Base-by-base conservation (phyloP, 2,329 filamentous ascomycete genomes). In the Cyclaneusma minus region DNA sequence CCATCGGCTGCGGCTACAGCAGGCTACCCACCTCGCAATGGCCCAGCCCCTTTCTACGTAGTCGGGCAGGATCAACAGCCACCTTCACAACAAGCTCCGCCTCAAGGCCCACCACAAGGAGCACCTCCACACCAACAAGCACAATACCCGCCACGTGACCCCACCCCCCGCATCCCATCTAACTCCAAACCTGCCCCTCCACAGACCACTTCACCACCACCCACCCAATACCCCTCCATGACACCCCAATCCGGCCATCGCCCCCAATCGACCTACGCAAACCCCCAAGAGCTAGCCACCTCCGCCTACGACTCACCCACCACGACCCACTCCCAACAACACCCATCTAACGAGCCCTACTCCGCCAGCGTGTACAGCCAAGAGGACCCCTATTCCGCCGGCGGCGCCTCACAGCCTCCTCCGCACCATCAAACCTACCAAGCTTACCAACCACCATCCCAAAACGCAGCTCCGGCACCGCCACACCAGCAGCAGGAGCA, bases 301-400 rank as follows among this genome's bases (percentile, higher is more conserved):
- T 79, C 77, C 1, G 69, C 68, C 7, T 85, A 84, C 43, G 77
- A 84, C 48, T 79, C 77, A 3, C 79, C 78, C 21, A 62, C 79
- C 20, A 67, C 60, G 8, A 49, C 60, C 5, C 30, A 18, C 4
- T 59, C 64, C 21, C 35, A 36, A 22, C 36, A 40, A 16, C 44
- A 61, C 59, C 42, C 54, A 55, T 16, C 51, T 44, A 35, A 52
- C 53, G 22, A 47, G n/a, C 22, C 36, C 11, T 47, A 48, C 22
- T 37, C 36, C 15, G 35, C 35, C 13, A 41, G 42, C n/a, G 25
- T 39, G 14, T 46, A 45, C 22, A 39, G 6, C 30, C 37, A 29
- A 11, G 44, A 47, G 9, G 43, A 47, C n/a, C 33, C 37, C 14
- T 47, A 45, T 25, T 28, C 36, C 5, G 32, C 44, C 9, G 17